These are phyloP conservation scores for Ascochyta fabae DNA, from an alignment of 2,329 filamentous ascomycete genomes.

Conservation along the genomic window DNA sequence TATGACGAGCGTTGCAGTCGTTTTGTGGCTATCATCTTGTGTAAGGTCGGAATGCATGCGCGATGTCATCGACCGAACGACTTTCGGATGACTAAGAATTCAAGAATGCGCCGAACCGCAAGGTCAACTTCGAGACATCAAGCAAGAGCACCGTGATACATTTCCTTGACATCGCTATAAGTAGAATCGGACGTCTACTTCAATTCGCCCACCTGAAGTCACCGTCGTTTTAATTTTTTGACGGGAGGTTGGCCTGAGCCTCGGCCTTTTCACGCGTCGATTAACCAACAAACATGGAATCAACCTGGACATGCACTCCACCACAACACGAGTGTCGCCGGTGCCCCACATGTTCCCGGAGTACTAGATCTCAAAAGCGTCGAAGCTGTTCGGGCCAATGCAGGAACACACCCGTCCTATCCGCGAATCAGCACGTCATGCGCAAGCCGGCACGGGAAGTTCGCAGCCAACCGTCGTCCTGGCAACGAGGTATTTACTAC, in stretches of 20 bases:
- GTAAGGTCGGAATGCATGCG: conserved; percentile 12
- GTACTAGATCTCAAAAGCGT: conserved; percentile 14
- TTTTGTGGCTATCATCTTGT: conserved; percentile 34
- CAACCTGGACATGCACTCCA: conserved; percentile 13
- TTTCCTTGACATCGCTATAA: background rate
- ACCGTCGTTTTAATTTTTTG: conserved; percentile 16
- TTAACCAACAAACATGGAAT: conserved; percentile 12
- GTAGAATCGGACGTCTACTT: background rate
- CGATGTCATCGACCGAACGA: conserved; percentile 13
- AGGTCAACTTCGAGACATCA: background rate
- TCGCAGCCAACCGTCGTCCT: conserved; percentile 11
- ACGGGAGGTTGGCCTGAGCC: conserved; percentile 8
- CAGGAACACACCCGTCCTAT: conserved; percentile 15
- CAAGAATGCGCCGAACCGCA: conserved; percentile 7
- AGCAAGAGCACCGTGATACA: background rate
- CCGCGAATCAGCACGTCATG: conserved; percentile 19
- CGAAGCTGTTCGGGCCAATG: conserved; percentile 10
- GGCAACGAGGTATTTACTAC: conserved; percentile 36
- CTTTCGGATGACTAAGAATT: conserved; percentile 25
- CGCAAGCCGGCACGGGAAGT: conserved; percentile 7
- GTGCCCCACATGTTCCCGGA: conserved; percentile 17
- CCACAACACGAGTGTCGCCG: conserved; percentile 15
- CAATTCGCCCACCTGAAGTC: background rate
- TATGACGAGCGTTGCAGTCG: conserved; percentile 22
- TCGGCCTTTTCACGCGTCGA: conserved; percentile 12